Conservation (phyloP, 805 yeast species). For the Pichia manshurica region DNA sequence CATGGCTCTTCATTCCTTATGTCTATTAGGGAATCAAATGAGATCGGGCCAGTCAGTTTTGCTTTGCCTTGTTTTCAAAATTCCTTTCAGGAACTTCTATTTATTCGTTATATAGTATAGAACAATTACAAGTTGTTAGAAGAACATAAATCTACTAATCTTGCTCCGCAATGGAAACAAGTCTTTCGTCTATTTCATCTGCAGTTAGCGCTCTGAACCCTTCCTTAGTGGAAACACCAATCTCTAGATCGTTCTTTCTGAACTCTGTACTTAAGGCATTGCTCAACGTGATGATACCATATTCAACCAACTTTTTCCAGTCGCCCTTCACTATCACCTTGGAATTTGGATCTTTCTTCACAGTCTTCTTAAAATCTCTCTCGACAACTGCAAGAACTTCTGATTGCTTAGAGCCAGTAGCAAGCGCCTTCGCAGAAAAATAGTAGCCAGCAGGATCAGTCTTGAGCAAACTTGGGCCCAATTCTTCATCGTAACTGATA, state of each 20-base stretch:
- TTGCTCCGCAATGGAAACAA: constrained; percentile 93
- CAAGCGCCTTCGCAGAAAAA: constrained; percentile 83
- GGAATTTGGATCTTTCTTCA: constrained; percentile 20
- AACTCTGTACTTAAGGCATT: constrained; percentile 88
- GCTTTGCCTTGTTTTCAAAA: not conserved
- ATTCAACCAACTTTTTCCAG: constrained; percentile 86
- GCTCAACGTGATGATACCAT: constrained; percentile 80
- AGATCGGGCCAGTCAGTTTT: too few relatives aligned
- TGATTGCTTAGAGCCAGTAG: constrained; percentile 97
- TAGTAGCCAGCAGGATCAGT: constrained; percentile 97
- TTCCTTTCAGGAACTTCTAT: not conserved
- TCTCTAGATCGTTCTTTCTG: constrained; percentile 86
- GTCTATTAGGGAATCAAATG: constrained; percentile 55
- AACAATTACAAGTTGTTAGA: too few relatives aligned
- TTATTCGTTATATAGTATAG: not conserved
- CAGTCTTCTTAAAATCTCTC: constrained; percentile 73
- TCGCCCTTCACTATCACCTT: constrained; percentile 60
- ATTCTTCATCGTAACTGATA: constrained; percentile 80
- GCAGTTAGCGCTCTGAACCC: constrained; percentile 69
- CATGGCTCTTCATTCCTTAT: constrained; percentile 87
- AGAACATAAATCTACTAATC: constrained; percentile 43
- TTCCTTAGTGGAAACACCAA: constrained; percentile 74
- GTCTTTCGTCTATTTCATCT: constrained; percentile 91
- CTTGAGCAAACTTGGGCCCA: constrained; percentile 85
- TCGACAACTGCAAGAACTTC: constrained; percentile 88